phyloP scores from a whole-genome alignment of 108 stramenopile genomes.

The Fragilaria radians region DNA sequence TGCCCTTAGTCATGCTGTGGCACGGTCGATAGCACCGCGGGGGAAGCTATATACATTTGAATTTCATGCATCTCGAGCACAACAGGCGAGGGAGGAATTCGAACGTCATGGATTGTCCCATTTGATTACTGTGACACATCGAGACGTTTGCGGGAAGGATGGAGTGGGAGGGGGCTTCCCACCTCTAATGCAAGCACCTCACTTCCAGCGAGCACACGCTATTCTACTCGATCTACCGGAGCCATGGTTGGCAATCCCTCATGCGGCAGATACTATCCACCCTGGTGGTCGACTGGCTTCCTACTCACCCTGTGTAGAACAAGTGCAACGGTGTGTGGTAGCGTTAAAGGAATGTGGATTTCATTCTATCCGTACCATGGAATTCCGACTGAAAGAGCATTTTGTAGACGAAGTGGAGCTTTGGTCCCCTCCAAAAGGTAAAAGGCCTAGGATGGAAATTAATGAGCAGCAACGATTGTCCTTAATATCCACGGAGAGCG shows the following conservation, averaged over 20 bases:
- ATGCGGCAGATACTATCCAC: constrained; percentile 71
- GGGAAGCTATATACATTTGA: constrained; percentile 90
- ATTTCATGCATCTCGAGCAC: constrained; percentile 81
- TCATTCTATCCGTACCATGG: constrained; percentile 79
- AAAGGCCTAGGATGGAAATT: constrained; percentile 23
- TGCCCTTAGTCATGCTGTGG: constrained; percentile 73
- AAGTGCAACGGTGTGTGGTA: constrained; percentile 67
- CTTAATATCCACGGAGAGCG: constrained; percentile 14
- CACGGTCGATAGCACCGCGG: constrained; percentile 83
- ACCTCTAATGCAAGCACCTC: constrained; percentile 64
- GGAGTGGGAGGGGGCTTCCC: background rate
- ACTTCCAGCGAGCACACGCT: constrained; percentile 72
- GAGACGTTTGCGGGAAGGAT: constrained; percentile 82
- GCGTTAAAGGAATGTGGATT: constrained; percentile 64
- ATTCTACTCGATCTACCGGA: constrained; percentile 88
- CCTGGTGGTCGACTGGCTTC: constrained; percentile 69
- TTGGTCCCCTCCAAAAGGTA: constrained; percentile 41
- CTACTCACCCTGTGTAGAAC: constrained; percentile 95
- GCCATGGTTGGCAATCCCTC: constrained; percentile 88
- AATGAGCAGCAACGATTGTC: constrained; percentile 17
- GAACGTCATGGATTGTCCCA: constrained; percentile 63
- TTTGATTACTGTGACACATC: constrained; percentile 63
- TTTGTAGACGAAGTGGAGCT: constrained; percentile 67
- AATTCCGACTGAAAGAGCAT: constrained; percentile 77
- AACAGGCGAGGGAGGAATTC: constrained; percentile 80